Conservation (phyloP, 345 rosid genomes). For the Eucalyptus sp. region DNA sequence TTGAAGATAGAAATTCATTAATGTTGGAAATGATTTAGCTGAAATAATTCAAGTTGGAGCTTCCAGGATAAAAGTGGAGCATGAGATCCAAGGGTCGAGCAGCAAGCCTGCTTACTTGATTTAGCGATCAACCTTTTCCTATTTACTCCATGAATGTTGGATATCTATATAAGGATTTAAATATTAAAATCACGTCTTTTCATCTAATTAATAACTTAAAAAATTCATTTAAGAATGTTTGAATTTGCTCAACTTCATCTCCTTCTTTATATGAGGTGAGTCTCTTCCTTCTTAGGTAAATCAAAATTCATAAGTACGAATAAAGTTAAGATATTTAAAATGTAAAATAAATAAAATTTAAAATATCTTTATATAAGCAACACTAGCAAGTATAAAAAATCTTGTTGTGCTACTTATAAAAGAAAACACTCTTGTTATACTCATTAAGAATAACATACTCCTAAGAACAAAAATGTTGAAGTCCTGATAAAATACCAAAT, state of each 20-base stretch:
- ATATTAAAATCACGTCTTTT: not conserved
- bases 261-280: no score
- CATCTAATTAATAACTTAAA: not conserved
- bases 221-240: rapidly evolving
- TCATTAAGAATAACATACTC: not conserved
- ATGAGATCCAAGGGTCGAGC: not conserved
- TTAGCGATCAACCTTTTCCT: not conserved
- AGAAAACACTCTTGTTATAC: not conserved
- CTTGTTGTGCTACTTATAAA: not conserved
- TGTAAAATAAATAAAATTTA: not conserved
- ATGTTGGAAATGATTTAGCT: not conserved
- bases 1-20: not conserved
- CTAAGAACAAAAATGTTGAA: not conserved
- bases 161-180: not conserved
- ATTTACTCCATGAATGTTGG: not conserved
- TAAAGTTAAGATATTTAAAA: not conserved
- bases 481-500: not conserved
- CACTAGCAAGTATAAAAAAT: not conserved
- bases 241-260: not conserved
- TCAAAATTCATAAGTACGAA: not conserved
- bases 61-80: not conserved
- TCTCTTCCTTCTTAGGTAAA: not conserved
- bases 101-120: not conserved
- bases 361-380: not conserved
- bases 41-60: not conserved